Percentiles rank a stretch among this genome's conserved stretches.
Conservation (phyloP, 83 land plant species). For the Larix sibirica region DNA sequence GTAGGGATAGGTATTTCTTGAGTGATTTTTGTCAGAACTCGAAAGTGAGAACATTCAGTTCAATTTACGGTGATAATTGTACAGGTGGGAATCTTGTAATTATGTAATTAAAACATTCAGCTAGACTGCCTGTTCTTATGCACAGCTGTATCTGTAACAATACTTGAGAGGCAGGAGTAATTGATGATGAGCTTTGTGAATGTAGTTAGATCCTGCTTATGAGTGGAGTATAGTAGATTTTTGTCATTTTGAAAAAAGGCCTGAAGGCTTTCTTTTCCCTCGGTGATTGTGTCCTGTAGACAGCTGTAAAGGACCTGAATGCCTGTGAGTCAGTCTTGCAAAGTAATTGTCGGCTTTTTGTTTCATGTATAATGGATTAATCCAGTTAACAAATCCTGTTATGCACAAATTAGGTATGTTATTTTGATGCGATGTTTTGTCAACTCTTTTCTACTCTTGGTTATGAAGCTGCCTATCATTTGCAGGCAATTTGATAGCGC, state of each 20-base stretch:
- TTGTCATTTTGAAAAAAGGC: background rate
- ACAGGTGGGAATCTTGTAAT: constrained; percentile 7
- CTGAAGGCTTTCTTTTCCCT: background rate
- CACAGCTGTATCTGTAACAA: background rate
- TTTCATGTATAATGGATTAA: no score
- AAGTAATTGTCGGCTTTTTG: no score
- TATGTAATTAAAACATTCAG: constrained; percentile 9
- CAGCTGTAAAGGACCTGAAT: background rate
- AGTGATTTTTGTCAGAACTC: background rate
- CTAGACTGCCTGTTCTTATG: background rate
- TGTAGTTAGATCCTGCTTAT: constrained; percentile 4
- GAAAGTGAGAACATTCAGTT: background rate
- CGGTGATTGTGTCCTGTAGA: background rate
- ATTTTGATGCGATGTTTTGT: no score
- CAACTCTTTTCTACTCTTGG: no score
- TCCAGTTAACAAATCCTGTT: no score
- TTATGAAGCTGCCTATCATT: no score
- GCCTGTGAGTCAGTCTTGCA: no score
- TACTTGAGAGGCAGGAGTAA: no score
- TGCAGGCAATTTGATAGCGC: no score
- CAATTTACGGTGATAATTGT: constrained; percentile 10
- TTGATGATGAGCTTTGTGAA: background rate
- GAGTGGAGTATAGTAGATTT: background rate
- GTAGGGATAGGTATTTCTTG: background rate
- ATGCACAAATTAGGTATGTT: no score